These are phyloP conservation scores for Vanilla planifolia DNA, from an alignment of 106 monocot genomes.

Conservation along the genomic window DNA sequence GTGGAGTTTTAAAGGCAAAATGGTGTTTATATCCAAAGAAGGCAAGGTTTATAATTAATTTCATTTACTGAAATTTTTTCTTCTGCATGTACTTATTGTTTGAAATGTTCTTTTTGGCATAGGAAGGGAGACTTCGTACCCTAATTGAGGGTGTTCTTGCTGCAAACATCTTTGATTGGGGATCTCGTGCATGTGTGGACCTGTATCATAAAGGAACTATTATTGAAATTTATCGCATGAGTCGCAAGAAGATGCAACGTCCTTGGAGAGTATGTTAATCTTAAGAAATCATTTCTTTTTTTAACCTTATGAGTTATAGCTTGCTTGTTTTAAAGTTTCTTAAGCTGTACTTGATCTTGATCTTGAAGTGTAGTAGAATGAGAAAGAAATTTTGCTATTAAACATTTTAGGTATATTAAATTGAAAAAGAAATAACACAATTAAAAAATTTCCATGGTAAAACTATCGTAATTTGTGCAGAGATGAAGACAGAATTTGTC, in stretches of 20 bases:
- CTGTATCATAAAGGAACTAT: constrained; percentile 97
- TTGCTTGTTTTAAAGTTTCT: background rate
- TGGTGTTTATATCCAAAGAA: background rate
- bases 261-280: constrained; percentile 76
- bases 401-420: too few relatives aligned
- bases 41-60: background rate
- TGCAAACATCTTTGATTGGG: constrained; percentile 99
- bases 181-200: constrained; percentile 97
- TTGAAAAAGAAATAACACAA: too few relatives aligned
- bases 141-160: constrained; percentile 98
- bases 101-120: background rate
- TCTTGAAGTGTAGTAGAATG: background rate
- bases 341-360: background rate
- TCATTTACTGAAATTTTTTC: background rate
- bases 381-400: background rate
- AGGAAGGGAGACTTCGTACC: constrained; percentile 81
- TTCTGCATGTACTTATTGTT: constrained; percentile 3
- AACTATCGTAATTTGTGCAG: too few relatives aligned
- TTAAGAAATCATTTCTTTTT: background rate
- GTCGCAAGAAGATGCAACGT: constrained; percentile 97
- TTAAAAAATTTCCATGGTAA: too few relatives aligned
- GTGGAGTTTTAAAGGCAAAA: too few relatives aligned
- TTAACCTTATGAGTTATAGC: background rate
- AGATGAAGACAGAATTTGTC: too few relatives aligned
- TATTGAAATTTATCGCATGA: constrained; percentile 98